Percentiles rank a stretch among this genome's conserved stretches.
Evolutionary conservation across 441 rosid genomes (phyloP).

Genomic region (Euphorbia corollata): DNA sequence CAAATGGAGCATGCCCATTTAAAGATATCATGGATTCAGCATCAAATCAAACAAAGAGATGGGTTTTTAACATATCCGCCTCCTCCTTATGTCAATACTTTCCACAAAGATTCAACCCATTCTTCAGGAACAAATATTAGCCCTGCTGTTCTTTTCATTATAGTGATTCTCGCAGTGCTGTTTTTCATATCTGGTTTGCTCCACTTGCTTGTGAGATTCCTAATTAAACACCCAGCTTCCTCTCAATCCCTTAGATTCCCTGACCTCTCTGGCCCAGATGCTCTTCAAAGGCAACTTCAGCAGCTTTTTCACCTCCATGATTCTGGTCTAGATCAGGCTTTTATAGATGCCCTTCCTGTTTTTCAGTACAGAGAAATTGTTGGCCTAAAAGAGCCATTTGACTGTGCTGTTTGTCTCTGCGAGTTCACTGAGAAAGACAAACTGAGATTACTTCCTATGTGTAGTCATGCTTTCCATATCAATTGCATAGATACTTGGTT

Average conservation of each 20-base stretch:
- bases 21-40: slow-evolving; percentile 67
- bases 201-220: slow-evolving; percentile 70
- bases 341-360: slow-evolving; percentile 61
- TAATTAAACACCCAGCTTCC: slow-evolving; percentile 66
- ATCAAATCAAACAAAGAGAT: slow-evolving; percentile 53
- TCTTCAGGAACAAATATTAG: slow-evolving; percentile 59
- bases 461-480: slow-evolving; percentile 70
- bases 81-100: slow-evolving; percentile 27
- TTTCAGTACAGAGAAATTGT: slow-evolving; percentile 48
- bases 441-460: slow-evolving; percentile 58
- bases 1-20: slow-evolving; percentile 38
- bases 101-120: slow-evolving; percentile 39
- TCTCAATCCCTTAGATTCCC: slow-evolving; percentile 37
- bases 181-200: slow-evolving; percentile 74
- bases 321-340: slow-evolving; percentile 61
- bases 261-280: slow-evolving; percentile 34
- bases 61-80: slow-evolving; percentile 54
- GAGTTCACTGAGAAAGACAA: slow-evolving; percentile 55
- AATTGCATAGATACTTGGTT: slow-evolving; percentile 72
- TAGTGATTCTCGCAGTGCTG: slow-evolving; percentile 59
- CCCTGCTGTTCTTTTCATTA: slow-evolving; percentile 59
- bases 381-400: slow-evolving; percentile 57
- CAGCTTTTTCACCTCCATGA: slow-evolving; percentile 65
- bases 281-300: slow-evolving; percentile 64
- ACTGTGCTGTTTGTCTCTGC: slow-evolving; percentile 65